These are phyloP conservation scores for Trametes villosa DNA, from an alignment of 768 basidiomycete species.

Conservation along the genomic window DNA sequence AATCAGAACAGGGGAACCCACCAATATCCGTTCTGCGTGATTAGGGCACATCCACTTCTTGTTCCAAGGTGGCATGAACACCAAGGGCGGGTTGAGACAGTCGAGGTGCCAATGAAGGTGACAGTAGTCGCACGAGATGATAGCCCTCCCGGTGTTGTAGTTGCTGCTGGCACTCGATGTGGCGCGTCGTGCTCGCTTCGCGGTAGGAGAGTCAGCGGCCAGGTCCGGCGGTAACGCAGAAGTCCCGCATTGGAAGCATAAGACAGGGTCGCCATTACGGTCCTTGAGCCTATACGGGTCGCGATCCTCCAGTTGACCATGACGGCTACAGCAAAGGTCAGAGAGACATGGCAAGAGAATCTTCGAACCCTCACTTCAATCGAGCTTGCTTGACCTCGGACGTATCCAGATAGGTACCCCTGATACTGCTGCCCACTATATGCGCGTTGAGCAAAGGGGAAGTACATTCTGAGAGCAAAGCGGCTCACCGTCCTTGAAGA, in stretches of 20 bases:
- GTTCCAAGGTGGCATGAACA: constrained; percentile 80
- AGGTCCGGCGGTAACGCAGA: constrained; percentile 69
- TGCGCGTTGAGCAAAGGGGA: constrained; percentile 6
- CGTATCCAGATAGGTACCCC: constrained; percentile 83
- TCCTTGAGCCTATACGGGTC: constrained; percentile 89
- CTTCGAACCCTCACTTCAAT: constrained; percentile 67
- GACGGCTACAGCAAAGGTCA: constrained; percentile 55
- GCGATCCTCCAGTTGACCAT: constrained; percentile 88
- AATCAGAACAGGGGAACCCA: constrained; percentile 45
- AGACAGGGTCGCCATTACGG: constrained; percentile 77
- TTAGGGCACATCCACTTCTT: constrained; percentile 99
- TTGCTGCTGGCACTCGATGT: constrained; percentile 39
- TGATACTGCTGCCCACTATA: constrained; percentile 76
- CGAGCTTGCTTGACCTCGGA: constrained; percentile 78
- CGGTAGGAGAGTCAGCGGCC: constrained; percentile 54
- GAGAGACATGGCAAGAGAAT: constrained; percentile 7
- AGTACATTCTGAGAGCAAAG: neutral
- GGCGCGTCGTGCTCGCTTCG: constrained; percentile 59
- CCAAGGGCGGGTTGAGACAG: constrained; percentile 89
- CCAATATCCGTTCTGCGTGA: constrained; percentile 86
- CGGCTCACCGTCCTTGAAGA: constrained; percentile 82
- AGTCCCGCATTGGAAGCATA: constrained; percentile 89
- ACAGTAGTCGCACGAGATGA: constrained; percentile 96
- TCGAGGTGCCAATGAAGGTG: constrained; percentile 95
- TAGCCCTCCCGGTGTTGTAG: constrained; percentile 68